phyloP scores from a whole-genome alignment of 768 basidiomycete species.

The Kwoniella newhampshirensis region DNA sequence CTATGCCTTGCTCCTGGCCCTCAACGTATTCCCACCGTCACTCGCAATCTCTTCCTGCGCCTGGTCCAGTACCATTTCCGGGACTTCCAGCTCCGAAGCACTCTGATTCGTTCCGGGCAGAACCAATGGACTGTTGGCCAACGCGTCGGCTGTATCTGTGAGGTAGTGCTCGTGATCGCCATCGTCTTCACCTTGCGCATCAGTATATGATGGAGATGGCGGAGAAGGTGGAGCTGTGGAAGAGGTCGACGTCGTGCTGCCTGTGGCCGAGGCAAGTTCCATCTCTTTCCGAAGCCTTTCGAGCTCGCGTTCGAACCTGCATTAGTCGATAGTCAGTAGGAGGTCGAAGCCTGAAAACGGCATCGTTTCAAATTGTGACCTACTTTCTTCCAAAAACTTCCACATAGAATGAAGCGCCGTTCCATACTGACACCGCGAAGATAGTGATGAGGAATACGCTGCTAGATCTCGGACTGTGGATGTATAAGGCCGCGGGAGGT shows the following conservation, averaged over 20 bases:
- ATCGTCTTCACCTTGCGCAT: constrained; percentile 3
- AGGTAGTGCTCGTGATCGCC: constrained; percentile 12
- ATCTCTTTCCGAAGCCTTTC: constrained; percentile 87
- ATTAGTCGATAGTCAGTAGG: not conserved
- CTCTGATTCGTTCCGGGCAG: constrained; percentile 30
- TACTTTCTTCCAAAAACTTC: constrained; percentile 96
- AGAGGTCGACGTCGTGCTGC: constrained; percentile 13
- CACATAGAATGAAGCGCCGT: constrained; percentile 83
- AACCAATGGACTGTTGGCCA: constrained; percentile 44
- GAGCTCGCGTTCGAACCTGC: constrained; percentile 86
- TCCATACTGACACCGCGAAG: constrained; percentile 88
- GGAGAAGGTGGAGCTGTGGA: constrained; percentile 19
- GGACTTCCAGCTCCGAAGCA: constrained; percentile 33
- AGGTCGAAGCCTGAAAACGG: too few relatives aligned
- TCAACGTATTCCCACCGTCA: constrained; percentile 8
- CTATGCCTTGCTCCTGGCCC: too few relatives aligned
- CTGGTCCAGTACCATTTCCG: constrained; percentile 33
- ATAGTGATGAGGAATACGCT: constrained; percentile 73
- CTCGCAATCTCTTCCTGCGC: constrained; percentile 24
- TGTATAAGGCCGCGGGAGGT: constrained; percentile 78
- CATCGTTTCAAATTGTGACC: constrained; percentile 51
- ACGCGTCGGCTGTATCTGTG: constrained; percentile 16
- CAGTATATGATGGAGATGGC: constrained; percentile 16
- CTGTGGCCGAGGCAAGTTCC: constrained; percentile 60
- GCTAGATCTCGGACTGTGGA: constrained; percentile 76